Evolutionary conservation across 2,329 filamentous ascomycete genomes (phyloP), one percentile per base, ranked within the genome.

Genomic region (Massarina eburnea): DNA sequence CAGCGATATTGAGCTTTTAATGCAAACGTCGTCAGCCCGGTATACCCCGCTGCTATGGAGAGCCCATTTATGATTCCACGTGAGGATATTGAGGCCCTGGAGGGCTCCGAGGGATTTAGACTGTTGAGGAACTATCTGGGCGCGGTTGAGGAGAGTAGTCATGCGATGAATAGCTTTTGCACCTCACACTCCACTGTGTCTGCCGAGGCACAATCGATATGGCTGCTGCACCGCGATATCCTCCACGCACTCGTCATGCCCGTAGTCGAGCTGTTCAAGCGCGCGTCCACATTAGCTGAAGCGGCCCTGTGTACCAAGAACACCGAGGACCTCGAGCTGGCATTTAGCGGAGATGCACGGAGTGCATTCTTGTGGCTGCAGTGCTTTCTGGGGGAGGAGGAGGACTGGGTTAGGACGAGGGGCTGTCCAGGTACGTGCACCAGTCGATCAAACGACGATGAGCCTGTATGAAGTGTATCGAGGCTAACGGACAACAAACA

Each of bases 351-450:
- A 4, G 76, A 80, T 41, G 80, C 80, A 3, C 75, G 80, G 35
- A 75, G 75, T 48, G 79, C 80, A 1, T 83, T 80, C 57, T 68
- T 81, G 41, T 83, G 79, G 74, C 71, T 84, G 27, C 77, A 82
- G 50, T 82, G 79, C 63, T 81, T 83, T 47, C 62, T 83, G 18
- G 71, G 69, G 9, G 79, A 81, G 41, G 79, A 80, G 52, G 75
- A 77, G 48, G 77, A 82, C 50, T 83, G 80, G 79, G 81, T 78
- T 55, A 68, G 75, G 46, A 80, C 78, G 2, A 66, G 73, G 20
- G 79, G 80, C 20, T 83, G 81, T 61, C 80, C 80, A 24, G 62
- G 65, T 67, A 59, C 18, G 57, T 45, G 14, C 15, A 26, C 27
- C 12, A 6, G 5, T 14, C 12, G n/a, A n/a, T n/a, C n/a, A n/a